Evolutionary conservation across 2,329 filamentous ascomycete species (phyloP).

Genomic region (Fusarium goolgardi): DNA sequence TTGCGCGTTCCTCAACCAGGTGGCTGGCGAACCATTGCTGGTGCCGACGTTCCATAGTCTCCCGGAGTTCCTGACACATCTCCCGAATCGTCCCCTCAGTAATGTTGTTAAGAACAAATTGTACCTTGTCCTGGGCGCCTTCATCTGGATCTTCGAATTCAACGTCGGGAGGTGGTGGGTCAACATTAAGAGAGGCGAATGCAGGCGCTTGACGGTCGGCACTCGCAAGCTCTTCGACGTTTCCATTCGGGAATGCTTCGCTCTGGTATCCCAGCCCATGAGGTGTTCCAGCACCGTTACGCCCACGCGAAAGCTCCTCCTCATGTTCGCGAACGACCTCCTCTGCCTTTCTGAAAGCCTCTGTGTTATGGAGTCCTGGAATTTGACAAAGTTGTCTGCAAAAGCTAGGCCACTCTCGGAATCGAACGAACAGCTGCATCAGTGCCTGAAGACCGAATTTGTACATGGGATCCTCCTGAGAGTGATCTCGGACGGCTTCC

Average conservation of each 20-base stretch:
- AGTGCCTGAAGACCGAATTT: slow-evolving; percentile 97
- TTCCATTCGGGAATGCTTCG: slow-evolving; percentile 75
- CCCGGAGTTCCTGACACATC: slow-evolving; percentile 84
- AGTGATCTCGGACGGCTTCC: slow-evolving; percentile 90
- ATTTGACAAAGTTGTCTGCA: slow-evolving; percentile 87
- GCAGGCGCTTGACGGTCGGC: slow-evolving; percentile 73
- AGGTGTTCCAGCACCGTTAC: slow-evolving; percentile 61
- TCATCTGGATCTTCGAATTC: slow-evolving; percentile 85
- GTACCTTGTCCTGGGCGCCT: slow-evolving; percentile 89
- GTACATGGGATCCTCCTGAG: slow-evolving; percentile 90
- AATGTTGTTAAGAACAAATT: slow-evolving; percentile 97
- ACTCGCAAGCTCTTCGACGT: slow-evolving; percentile 69
- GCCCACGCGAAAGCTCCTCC: slow-evolving; percentile 67
- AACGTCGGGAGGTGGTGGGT: slow-evolving; percentile 71
- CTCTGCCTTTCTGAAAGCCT: slow-evolving; percentile 84
- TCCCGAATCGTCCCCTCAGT: slow-evolving; percentile 87
- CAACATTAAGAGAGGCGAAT: slow-evolving; percentile 83
- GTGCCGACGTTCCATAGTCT: slow-evolving; percentile 81
- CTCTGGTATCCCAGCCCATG: slow-evolving; percentile 54
- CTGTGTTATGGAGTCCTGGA: slow-evolving; percentile 82
- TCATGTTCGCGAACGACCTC: slow-evolving; percentile 79
- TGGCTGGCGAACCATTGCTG: slow-evolving; percentile 98
- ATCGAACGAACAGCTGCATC: slow-evolving; percentile 83
- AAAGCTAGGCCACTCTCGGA: slow-evolving; percentile 95
- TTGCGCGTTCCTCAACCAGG: slow-evolving; percentile 93